Evolutionary conservation across 495 filamentous ascomycete genomes (phyloP), one percentile per base, ranked within the genome.

Genomic region (Xylaria longipes): DNA sequence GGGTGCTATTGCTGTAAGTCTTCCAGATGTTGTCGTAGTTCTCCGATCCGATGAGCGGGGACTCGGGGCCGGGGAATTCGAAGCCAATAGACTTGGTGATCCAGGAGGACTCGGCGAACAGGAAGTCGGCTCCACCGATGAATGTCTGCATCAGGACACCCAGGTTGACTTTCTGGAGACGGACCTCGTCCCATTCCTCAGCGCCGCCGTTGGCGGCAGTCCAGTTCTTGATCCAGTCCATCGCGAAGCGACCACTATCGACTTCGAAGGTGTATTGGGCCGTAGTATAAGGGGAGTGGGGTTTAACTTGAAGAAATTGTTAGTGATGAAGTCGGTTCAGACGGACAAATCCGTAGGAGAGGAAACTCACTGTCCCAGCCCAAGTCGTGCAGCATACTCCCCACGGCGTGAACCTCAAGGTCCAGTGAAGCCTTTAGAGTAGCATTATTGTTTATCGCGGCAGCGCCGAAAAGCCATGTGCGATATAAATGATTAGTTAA

Each of bases 181-280:
- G 65, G 2, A 67, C 46, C 9, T 67, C 65, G 33, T 67, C 65
- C 65, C 65, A 67, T 17, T 56, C 29, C 14, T 41, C 8, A 4
- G 46, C 65, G 33, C 65, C 63, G 11, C 63, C 65, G 65, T 67
- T 35, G 31, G 3, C 17, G 48, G 48, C 48, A 17, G 65, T 67
- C 65, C 65, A 67, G 65, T 67, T 67, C 65, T 67, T 67, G 22
- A 67, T 67, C 65, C 65, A 67, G 1, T 67, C 48, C 65, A 67
- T 67, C 9, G 65, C 65, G 65, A 67, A 67, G 33, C 65, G 65
- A 43, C 65, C 87, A 54, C 86, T 79, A 58, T 89, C 86, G 27
- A 89, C 84, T 70, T 89, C 86, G 74, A 89, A 89, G 11, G 85
- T 80, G 61, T 84, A 84, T 71, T 86, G 83, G 20, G 69, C 63